These are phyloP conservation scores for Ascochyta pisi DNA, from an alignment of 2,329 filamentous ascomycete genomes.

Conservation along the genomic window DNA sequence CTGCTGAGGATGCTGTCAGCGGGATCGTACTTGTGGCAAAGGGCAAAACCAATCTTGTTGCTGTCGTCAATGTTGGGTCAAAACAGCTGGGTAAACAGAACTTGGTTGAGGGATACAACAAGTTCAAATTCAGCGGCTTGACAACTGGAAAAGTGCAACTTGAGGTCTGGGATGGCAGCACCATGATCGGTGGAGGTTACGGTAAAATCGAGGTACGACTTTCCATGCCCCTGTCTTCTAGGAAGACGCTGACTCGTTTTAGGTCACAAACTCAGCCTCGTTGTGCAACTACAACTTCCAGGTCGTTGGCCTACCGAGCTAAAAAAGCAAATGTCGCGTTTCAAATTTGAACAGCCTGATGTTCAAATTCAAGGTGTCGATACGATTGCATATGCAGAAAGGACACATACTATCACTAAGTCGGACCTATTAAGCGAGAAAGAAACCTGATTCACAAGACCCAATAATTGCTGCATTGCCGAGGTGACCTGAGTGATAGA, in stretches of 20 bases:
- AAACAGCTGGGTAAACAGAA: slow-evolving; percentile 22
- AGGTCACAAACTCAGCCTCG: not conserved
- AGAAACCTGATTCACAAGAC: not conserved
- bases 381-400: not conserved
- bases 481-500: not conserved
- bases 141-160: slow-evolving; percentile 32
- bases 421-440: slow-evolving; percentile 4
- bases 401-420: not conserved
- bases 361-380: not conserved
- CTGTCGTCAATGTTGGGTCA: slow-evolving; percentile 31
- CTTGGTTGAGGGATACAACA: slow-evolving; percentile 27
- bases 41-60: slow-evolving; percentile 25
- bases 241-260: not conserved
- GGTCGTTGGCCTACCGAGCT: slow-evolving; percentile 4
- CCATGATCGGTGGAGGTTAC: slow-evolving; percentile 30
- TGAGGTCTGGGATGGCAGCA: slow-evolving; percentile 34
- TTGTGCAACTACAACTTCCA: slow-evolving; percentile 14
- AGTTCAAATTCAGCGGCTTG: slow-evolving; percentile 30
- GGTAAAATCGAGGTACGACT: slow-evolving; percentile 2
- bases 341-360: not conserved
- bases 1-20: slow-evolving; percentile 20
- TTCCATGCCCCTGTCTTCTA: not conserved
- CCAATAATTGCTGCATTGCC: not conserved
- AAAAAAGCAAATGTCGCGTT: not conserved
- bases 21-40: slow-evolving; percentile 23